Conservation (phyloP, 1,284 basidiomycete genomes). For the Pholiota adiposa region DNA sequence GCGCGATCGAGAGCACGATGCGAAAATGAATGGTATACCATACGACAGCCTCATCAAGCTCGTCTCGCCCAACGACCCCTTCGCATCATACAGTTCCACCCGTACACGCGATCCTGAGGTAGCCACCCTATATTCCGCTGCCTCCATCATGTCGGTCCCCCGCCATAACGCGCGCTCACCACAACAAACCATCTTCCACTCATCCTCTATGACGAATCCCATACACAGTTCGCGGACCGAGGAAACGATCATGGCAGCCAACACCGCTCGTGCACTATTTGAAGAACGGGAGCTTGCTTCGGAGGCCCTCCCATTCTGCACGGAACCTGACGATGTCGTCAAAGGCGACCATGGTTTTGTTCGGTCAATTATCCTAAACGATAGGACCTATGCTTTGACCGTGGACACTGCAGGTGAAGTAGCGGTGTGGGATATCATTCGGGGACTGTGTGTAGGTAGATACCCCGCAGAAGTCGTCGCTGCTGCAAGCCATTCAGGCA, state of each 20-base stretch:
- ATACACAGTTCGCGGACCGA: constrained; percentile 40
- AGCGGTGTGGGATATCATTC: constrained; percentile 91
- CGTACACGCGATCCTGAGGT: constrained; percentile 71
- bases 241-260: constrained; percentile 42
- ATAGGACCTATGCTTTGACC: constrained; percentile 90
- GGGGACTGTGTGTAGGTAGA: constrained; percentile 77
- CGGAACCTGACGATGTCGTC: constrained; percentile 73
- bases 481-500: constrained; percentile 46
- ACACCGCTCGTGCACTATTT: constrained; percentile 58
- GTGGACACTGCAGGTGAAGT: constrained; percentile 88
- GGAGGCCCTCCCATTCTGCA: constrained; percentile 74
- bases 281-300: constrained; percentile 83
- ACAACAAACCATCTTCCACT: constrained; percentile 22
- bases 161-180: constrained; percentile 28
- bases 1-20: constrained; percentile 43
- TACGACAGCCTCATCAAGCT: constrained; percentile 82
- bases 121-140: constrained; percentile 83
- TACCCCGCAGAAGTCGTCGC: constrained; percentile 72
- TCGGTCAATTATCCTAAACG: constrained; percentile 84
- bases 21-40: constrained; percentile 63
- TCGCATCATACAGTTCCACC: constrained; percentile 47
- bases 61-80: constrained; percentile 76
- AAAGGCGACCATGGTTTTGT: constrained; percentile 84
- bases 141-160: constrained; percentile 75
- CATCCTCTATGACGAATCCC: constrained; percentile 10